A percentile compares a stretch with the other conserved stretches of the same genome.
Evolutionary conservation across 768 basidiomycete species (phyloP).

Genomic region (Tephrocybe sp.): DNA sequence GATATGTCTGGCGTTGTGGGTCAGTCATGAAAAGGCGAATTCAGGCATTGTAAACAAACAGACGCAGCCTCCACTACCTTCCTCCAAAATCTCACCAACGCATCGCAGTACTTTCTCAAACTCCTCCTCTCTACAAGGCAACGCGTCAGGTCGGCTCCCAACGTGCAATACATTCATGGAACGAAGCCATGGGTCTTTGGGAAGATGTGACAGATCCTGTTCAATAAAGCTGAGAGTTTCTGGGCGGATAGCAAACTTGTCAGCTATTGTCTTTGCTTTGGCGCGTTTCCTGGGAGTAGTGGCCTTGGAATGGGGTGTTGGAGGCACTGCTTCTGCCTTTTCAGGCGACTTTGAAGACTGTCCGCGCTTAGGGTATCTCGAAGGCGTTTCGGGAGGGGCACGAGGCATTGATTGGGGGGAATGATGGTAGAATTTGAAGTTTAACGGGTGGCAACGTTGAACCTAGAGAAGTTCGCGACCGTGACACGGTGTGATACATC

Average conservation of each 20-base stretch:
- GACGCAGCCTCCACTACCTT: conserved; percentile 92
- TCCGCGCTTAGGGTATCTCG: conserved; percentile 28
- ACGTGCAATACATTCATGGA: conserved; percentile 93
- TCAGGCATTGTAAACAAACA: conserved; percentile 51
- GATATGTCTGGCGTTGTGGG: conserved; percentile 72
- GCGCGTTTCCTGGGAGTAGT: conserved; percentile 49
- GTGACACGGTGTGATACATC: background rate
- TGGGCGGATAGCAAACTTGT: conserved; percentile 27
- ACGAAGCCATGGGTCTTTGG: conserved; percentile 77
- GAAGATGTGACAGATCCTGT: conserved; percentile 48
- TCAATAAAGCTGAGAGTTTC: conserved; percentile 28
- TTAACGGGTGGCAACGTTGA: no score
- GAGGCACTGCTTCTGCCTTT: conserved; percentile 51
- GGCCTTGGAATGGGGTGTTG: conserved; percentile 79
- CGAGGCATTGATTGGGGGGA: conserved; percentile 5
- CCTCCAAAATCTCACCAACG: conserved; percentile 84
- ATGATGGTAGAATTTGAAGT: background rate
- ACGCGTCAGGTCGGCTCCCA: conserved; percentile 81
- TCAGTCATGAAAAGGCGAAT: background rate
- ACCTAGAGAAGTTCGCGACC: no score
- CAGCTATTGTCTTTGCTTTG: conserved; percentile 14
- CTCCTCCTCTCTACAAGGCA: conserved; percentile 56
- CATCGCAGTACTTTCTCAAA: conserved; percentile 30
- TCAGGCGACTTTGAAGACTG: conserved; percentile 20
- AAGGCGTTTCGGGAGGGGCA: conserved; percentile 24